These are phyloP conservation scores for Candida schatavii DNA, from an alignment of 805 yeast species.

Conservation along the genomic window DNA sequence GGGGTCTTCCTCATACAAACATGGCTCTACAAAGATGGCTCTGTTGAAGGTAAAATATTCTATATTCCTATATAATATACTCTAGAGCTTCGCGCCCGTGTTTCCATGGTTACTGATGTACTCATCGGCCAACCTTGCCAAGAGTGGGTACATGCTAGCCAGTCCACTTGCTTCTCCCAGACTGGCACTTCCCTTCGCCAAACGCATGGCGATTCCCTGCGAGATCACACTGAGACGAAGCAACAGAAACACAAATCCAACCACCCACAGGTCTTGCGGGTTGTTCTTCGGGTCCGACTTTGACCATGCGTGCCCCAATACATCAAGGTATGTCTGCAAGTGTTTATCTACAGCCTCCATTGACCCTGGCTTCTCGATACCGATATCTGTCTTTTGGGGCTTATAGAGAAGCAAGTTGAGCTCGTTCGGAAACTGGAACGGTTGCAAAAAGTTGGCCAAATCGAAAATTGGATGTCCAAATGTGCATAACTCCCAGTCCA, in stretches of 20 bases:
- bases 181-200: slow-evolving; percentile 50
- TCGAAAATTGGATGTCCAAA: slow-evolving; percentile 65
- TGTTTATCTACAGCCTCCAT: slow-evolving; percentile 16
- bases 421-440: slow-evolving; percentile 43
- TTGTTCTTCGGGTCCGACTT: slow-evolving; percentile 36
- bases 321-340: slow-evolving; percentile 24
- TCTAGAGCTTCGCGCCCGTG: slow-evolving; percentile 2
- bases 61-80: no score
- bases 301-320: slow-evolving; percentile 29
- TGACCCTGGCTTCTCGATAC: slow-evolving; percentile 29
- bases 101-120: slow-evolving; percentile 8
- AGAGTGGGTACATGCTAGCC: slow-evolving; percentile 32
- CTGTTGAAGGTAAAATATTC: neutral
- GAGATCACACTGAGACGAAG: slow-evolving; percentile 54
- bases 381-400: slow-evolving; percentile 29
- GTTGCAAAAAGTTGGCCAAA: slow-evolving; percentile 55
- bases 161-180: slow-evolving; percentile 46
- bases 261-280: slow-evolving; percentile 45
- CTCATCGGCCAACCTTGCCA: slow-evolving; percentile 29
- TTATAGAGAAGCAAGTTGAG: slow-evolving; percentile 29
- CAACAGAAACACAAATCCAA: slow-evolving; percentile 55
- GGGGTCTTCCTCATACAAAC: neutral
- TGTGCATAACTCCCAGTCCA: slow-evolving; percentile 68
- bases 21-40: neutral
- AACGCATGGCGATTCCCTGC: slow-evolving; percentile 62